A percentile compares a stretch with the other conserved stretches of the same genome.
These are phyloP conservation scores for Zygnema cylindricum DNA, from an alignment of 139 green algal species.

Conservation along the genomic window DNA sequence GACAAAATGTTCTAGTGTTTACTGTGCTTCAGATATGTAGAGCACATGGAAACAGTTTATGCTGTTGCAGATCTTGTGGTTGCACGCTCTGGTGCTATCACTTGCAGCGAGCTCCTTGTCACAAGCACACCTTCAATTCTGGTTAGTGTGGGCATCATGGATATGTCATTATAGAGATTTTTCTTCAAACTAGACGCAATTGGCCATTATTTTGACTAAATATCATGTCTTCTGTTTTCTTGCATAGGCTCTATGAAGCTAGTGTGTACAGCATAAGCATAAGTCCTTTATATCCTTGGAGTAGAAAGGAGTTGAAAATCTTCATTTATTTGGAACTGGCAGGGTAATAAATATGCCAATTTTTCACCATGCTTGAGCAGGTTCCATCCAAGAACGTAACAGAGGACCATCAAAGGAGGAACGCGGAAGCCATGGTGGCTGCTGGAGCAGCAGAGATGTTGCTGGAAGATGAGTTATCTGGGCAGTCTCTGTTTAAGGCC, in stretches of 20 bases:
- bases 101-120: conserved; percentile 68
- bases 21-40: conserved; percentile 60
- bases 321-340: too few species aligned
- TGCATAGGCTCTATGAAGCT: too few species aligned
- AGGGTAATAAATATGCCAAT: too few species aligned
- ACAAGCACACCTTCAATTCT: conserved; percentile 61
- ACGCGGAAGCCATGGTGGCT: conserved; percentile 58
- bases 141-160: conserved; percentile 40
- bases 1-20: too few species aligned
- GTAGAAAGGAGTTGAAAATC: too few species aligned
- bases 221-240: too few species aligned
- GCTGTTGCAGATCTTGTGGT: conserved; percentile 65
- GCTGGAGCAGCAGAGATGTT: conserved; percentile 54
- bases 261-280: too few species aligned
- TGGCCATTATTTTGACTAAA: too few species aligned
- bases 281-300: too few species aligned
- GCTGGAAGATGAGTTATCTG: conserved; percentile 25
- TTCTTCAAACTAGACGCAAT: too few species aligned
- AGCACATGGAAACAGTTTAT: conserved; percentile 61
- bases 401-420: conserved; percentile 67
- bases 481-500: conserved; percentile 17
- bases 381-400: conserved; percentile 68
- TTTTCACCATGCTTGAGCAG: too few species aligned
- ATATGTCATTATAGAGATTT: too few species aligned
- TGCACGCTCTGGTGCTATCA: conserved; percentile 66